Percentiles rank a stretch among this genome's conserved stretches.
phyloP scores from a whole-genome alignment of 257 asterid genomes.

The Lycium ferocissimum region DNA sequence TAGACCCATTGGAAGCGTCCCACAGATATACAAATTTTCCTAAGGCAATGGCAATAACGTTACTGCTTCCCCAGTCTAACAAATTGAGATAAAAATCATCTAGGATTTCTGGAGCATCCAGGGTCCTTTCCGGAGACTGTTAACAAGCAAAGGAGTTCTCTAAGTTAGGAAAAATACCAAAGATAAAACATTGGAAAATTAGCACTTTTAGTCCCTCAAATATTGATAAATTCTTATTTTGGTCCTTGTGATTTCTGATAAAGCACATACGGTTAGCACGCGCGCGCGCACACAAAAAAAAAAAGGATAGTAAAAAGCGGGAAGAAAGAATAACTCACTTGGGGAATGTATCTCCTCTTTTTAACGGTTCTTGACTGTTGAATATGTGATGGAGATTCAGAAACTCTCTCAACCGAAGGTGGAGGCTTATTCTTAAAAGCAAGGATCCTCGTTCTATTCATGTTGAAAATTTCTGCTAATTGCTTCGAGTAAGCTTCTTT shows the following conservation, averaged over 20 bases:
- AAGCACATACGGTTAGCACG: neutral
- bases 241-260: too few relatives aligned
- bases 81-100: slow-evolving; percentile 91
- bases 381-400: slow-evolving; percentile 48
- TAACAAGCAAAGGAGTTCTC: neutral
- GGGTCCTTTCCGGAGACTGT: slow-evolving; percentile 91
- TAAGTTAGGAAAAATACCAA: neutral
- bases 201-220: too few relatives aligned
- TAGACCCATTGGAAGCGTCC: slow-evolving; percentile 77
- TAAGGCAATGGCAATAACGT: slow-evolving; percentile 86
- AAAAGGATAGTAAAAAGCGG: neutral
- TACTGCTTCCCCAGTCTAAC: slow-evolving; percentile 91
- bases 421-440: slow-evolving; percentile 95
- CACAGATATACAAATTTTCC: slow-evolving; percentile 80
- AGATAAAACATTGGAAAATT: neutral
- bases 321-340: slow-evolving; percentile 51
- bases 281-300: neutral
- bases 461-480: slow-evolving; percentile 84
- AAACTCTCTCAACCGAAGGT: slow-evolving; percentile 58
- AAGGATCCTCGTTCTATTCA: slow-evolving; percentile 80
- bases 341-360: slow-evolving; percentile 81
- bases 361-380: slow-evolving; percentile 62
- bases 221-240: too few relatives aligned
- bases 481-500: slow-evolving; percentile 81
- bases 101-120: slow-evolving; percentile 88